These are phyloP conservation scores for Cryptococcus sp. DNA, from an alignment of 1,284 basidiomycete genomes.

Conservation along the genomic window DNA sequence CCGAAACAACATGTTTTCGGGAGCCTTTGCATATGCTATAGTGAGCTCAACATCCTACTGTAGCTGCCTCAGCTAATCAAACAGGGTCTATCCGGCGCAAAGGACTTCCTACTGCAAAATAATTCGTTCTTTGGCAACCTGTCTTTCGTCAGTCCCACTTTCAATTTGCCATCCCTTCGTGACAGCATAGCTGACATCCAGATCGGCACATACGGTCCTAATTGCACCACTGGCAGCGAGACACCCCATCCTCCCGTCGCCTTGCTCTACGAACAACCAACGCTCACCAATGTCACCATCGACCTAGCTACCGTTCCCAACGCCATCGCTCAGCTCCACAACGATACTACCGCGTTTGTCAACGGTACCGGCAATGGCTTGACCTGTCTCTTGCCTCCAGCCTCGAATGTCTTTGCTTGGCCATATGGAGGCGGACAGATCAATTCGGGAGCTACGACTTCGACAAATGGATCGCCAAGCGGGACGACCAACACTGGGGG, in stretches of 20 bases:
- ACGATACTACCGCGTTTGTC: conserved; percentile 12
- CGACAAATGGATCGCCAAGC: not conserved
- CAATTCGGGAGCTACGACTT: conserved; percentile 7
- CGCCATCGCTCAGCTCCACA: not conserved
- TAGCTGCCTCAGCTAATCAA: too few species aligned
- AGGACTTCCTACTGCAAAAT: conserved; percentile 61
- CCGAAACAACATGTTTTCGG: conserved; percentile 60
- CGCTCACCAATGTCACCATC: conserved; percentile 24
- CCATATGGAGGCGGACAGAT: conserved; percentile 27
- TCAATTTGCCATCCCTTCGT: not conserved
- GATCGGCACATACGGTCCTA: conserved; percentile 63
- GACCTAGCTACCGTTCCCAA: conserved; percentile 6
- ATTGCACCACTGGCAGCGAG: conserved; percentile 58
- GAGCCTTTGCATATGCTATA: conserved; percentile 51
- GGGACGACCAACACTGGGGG: conserved; percentile 3
- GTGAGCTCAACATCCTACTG: conserved; percentile 7
- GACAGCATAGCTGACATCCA: conserved; percentile 3
- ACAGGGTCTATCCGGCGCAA: conserved; percentile 56
- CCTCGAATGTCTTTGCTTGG: conserved; percentile 13
- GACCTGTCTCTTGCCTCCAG: conserved; percentile 31
- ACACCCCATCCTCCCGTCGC: conserved; percentile 29
- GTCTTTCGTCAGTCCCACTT: conserved; percentile 52
- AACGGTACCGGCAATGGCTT: conserved; percentile 32
- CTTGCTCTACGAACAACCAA: conserved; percentile 21
- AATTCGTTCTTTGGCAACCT: conserved; percentile 65